Conservation (phyloP, 2,329 filamentous ascomycete genomes). For the Xylaria sp. region DNA sequence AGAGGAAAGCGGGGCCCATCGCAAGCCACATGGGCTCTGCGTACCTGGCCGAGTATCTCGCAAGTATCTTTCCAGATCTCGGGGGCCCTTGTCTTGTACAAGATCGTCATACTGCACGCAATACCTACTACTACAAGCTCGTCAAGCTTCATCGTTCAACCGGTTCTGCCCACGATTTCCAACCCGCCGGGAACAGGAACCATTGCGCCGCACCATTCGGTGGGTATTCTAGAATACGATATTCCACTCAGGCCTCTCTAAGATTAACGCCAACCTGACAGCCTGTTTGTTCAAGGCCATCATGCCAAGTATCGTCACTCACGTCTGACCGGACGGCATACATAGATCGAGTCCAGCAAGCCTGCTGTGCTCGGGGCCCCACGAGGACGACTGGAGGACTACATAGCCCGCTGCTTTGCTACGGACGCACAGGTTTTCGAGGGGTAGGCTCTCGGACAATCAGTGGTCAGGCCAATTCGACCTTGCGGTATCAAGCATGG, state of each 20-base stretch:
- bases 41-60: constrained; percentile 23
- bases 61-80: constrained; percentile 16
- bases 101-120: constrained; percentile 20
- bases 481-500: not conserved
- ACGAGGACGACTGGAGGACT: not conserved
- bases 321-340: not conserved
- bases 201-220: not conserved
- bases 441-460: no score
- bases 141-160: no score
- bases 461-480: not conserved
- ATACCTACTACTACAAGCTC: no score
- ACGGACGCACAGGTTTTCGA: no score
- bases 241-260: not conserved
- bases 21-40: not conserved
- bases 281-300: not conserved
- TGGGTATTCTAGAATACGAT: not conserved
- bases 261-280: no score
- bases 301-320: not conserved
- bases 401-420: not conserved
- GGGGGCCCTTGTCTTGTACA: constrained; percentile 9
- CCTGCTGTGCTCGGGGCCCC: not conserved
- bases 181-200: not conserved
- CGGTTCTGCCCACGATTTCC: not conserved
- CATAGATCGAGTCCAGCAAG: not conserved
- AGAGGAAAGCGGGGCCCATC: not conserved